Conservation (phyloP, 495 filamentous ascomycete species). For the Penicillium chermesinum region DNA sequence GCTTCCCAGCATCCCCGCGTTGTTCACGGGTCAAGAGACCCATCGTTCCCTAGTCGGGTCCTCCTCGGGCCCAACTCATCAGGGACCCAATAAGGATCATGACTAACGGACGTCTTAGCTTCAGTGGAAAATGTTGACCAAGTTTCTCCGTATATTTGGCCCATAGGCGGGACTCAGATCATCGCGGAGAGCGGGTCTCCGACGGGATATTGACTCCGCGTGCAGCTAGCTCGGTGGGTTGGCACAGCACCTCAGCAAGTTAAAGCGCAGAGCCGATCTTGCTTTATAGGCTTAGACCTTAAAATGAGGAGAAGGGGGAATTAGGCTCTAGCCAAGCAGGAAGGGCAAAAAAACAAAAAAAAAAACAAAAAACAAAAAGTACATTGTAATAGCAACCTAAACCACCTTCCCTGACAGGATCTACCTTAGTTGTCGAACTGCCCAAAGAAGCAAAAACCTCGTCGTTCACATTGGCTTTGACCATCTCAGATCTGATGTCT, state of each 20-base stretch:
- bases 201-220: conserved; percentile 8
- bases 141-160: conserved; percentile 1
- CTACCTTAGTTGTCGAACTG: background rate
- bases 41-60: background rate
- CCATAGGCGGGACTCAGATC: conserved; percentile 17
- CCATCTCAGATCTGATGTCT: background rate
- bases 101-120: background rate
- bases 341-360: too few species aligned
- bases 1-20: background rate
- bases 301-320: conserved; percentile 1
- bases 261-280: conserved; percentile 12
- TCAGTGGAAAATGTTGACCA: too few species aligned
- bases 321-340: background rate
- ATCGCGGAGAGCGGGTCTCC: conserved; percentile 9
- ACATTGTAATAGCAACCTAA: background rate
- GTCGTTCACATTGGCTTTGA: background rate
- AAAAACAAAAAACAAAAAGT: too few species aligned
- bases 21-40: background rate
- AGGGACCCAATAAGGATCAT: background rate
- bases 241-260: background rate
- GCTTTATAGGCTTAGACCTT: conserved; percentile 13
- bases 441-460: background rate
- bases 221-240: conserved; percentile 1
- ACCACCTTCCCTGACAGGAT: background rate
- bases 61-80: background rate